A percentile compares a stretch with the other conserved stretches of the same genome.
Evolutionary conservation across 805 yeast genomes (phyloP).

Genomic region (Yarrowia alimentaria): DNA sequence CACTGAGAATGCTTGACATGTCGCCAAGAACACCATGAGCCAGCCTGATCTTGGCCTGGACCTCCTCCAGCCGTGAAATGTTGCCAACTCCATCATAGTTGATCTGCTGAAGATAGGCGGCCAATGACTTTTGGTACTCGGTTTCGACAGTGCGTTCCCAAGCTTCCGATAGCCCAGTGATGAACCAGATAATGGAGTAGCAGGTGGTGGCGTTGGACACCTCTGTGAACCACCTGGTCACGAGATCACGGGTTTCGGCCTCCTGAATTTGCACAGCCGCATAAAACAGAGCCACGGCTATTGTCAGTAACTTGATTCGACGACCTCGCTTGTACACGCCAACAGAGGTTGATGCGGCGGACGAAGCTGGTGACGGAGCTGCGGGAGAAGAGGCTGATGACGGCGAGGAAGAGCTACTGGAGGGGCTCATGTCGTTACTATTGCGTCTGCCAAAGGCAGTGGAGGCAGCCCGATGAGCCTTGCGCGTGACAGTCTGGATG

Average conservation of each 20-base stretch:
- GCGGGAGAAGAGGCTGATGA: constrained; percentile 6
- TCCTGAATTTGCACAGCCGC: constrained; percentile 22
- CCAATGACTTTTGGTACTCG: constrained; percentile 18
- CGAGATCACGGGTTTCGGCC: not conserved
- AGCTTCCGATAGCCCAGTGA: constrained; percentile 6
- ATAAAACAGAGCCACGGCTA: constrained; percentile 17
- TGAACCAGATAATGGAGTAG: constrained; percentile 26
- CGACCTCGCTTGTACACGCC: constrained; percentile 23
- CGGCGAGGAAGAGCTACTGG: constrained; percentile 9
- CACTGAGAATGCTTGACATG: constrained; percentile 20
- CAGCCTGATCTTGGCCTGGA: constrained; percentile 15
- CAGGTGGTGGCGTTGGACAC: constrained; percentile 26
- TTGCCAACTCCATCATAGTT: constrained; percentile 18
- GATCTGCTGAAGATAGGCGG: constrained; percentile 9
- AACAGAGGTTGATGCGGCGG: not conserved
- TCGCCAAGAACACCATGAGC: constrained; percentile 24
- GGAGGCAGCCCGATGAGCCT: not conserved
- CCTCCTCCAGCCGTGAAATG: constrained; percentile 1
- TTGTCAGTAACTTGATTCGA: constrained; percentile 20
- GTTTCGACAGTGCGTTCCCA: constrained; percentile 18
- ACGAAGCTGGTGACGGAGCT: constrained; percentile 7
- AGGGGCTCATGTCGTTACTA: constrained; percentile 14
- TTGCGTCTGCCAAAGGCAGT: constrained; percentile 1
- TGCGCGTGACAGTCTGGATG: not conserved
- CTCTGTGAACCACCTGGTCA: constrained; percentile 16